Evolutionary conservation across 108 stramenopile species (phyloP), one percentile per base, ranked within the genome.

Genomic region (Asterionellopsis glacialis): DNA sequence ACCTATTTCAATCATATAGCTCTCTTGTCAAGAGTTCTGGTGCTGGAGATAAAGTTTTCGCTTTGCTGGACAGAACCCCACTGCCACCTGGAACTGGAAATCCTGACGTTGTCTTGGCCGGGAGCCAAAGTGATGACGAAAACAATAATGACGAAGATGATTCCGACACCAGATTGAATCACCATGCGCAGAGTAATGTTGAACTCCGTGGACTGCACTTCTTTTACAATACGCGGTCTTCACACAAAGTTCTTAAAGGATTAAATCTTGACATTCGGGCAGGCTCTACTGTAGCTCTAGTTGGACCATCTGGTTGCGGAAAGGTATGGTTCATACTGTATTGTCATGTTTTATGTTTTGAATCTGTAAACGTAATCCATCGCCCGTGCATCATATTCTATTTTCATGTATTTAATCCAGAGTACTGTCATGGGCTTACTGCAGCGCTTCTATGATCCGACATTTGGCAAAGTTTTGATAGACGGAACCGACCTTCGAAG

Each of bases 11-110:
- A 54, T 88, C 87, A 26, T 96, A 93, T 65, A 83, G 90, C 13
- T 91, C 94, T 1, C 62, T 98, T 39, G 75, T 95, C 44, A 95
- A 96, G 73, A 91, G 91, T 45, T 87, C 88, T 11, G 93, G 79
- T 27, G 95, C 97, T 13, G 97, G 95, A 25, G 97, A 96, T 65
- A 93, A 96, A 65, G 95, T 97, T 11, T 93, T 93, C 61, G 76
- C 61, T 42, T 58, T 93, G 50, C 55, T 95, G 51, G 91, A 91
- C 69, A 69, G 91, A 48, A 50, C 54, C 11, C 87, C 88, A 14
- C 77, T 83, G 39, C 59, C 77, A 50, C 91, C 91, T 15, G 90
- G 72, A 7, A 91, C 78, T 19, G 88, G 90, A 9, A 85, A 74
- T 49, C 22, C 51, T 13, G 40, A 55, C 28, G 82, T 85, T 6